Evolutionary conservation across 1,284 basidiomycete species (phyloP).

Genomic region (Ustilago shanxiensis): DNA sequence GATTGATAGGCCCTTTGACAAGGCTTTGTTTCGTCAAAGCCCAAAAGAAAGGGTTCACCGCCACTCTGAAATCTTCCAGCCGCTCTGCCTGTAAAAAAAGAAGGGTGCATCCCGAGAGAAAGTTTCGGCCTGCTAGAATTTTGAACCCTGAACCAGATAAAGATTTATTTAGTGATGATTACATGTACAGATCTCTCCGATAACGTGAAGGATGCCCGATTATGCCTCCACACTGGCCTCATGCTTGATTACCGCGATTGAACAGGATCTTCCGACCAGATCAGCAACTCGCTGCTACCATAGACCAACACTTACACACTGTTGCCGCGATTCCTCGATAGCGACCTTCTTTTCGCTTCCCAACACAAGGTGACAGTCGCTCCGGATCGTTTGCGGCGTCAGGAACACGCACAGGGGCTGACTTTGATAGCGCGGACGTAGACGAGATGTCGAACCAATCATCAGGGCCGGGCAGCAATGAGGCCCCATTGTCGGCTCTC

Average conservation of each 20-base stretch:
- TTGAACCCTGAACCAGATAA: conserved; percentile 35
- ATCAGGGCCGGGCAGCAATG: conserved; percentile 10
- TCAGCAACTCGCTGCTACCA: neutral
- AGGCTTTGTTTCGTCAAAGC: neutral
- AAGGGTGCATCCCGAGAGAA: conserved; percentile 14
- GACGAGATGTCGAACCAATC: conserved; percentile 21
- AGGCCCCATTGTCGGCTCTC: conserved; percentile 36
- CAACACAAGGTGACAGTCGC: neutral
- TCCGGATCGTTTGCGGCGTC: too few species aligned
- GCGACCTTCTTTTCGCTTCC: neutral
- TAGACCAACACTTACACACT: conserved; percentile 1
- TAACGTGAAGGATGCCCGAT: neutral
- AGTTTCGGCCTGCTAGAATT: conserved; percentile 15
- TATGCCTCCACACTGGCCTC: conserved; percentile 32
- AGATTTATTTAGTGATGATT: conserved; percentile 25
- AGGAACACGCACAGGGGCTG: neutral
- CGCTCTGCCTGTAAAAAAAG: neutral
- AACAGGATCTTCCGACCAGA: conserved; percentile 9
- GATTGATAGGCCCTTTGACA: neutral
- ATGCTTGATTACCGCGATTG: conserved; percentile 10
- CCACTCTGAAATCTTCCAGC: conserved; percentile 4
- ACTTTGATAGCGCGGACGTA: neutral
- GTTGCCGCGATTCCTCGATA: neutral
- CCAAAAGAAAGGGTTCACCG: conserved; percentile 14
- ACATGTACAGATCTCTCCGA: conserved; percentile 1